phyloP scores from a whole-genome alignment of 331 rosid genomes.

The Acacia pycnantha region DNA sequence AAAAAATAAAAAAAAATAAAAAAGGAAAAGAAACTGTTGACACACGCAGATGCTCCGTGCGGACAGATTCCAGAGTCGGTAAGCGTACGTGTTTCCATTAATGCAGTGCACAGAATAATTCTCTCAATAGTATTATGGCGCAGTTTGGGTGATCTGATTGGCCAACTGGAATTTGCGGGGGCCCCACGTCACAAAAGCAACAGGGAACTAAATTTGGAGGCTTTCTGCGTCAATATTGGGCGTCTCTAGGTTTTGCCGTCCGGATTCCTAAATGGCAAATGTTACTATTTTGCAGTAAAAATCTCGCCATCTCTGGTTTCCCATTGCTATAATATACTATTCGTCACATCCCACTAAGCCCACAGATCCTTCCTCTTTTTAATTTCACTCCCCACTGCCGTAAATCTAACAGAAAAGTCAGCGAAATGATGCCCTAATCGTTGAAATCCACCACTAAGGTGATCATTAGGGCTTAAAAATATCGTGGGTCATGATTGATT shows the following conservation, averaged over 20 bases:
- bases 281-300: not conserved
- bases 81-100: not conserved
- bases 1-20: no score
- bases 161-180: not conserved
- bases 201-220: conserved; percentile 24
- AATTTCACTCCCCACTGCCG: not conserved
- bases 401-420: not conserved
- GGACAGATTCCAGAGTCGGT: not conserved
- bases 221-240: not conserved
- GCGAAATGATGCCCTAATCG: not conserved
- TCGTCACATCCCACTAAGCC: not conserved
- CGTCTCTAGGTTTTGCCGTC: conserved; percentile 3
- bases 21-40: no score
- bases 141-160: not conserved
- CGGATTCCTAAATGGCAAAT: not conserved
- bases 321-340: not conserved
- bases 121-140: not conserved
- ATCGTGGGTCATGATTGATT: conserved; percentile 4
- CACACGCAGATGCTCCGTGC: not conserved
- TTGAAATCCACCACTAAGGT: not conserved
- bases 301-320: not conserved
- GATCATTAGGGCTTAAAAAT: conserved; percentile 4
- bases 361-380: not conserved
- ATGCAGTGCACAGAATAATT: not conserved
- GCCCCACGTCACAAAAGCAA: conserved; percentile 23